These are phyloP conservation scores for Laguncularia racemosa DNA, from an alignment of 345 rosid genomes.

Conservation along the genomic window DNA sequence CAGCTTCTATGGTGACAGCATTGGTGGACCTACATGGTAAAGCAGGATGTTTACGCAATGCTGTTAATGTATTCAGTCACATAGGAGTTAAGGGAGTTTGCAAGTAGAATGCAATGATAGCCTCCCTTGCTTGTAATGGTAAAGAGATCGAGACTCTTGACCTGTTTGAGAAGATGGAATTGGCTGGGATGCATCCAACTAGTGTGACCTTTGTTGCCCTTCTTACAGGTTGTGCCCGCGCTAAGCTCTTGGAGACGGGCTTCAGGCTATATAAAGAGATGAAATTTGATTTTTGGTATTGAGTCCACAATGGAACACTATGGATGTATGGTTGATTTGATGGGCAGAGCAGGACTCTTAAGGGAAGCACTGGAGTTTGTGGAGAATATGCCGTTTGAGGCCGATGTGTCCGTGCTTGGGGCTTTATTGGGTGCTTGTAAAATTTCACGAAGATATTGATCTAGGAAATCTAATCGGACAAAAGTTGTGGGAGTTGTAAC, in stretches of 20 bases:
- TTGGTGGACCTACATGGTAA: conserved; percentile 66
- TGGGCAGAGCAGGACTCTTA: too few species aligned
- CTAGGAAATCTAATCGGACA: conserved; percentile 43
- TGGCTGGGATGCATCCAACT: conserved; percentile 28
- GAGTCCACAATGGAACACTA: too few species aligned
- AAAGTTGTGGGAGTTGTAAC: conserved; percentile 38
- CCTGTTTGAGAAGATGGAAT: conserved; percentile 52
- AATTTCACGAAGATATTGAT: conserved; percentile 50
- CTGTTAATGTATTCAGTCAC: conserved; percentile 27
- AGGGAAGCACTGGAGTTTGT: too few species aligned
- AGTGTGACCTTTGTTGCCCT: conserved; percentile 52
- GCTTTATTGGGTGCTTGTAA: conserved; percentile 68
- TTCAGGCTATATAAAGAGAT: conserved; percentile 35
- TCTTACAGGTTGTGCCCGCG: conserved; percentile 63
- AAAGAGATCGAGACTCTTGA: too few species aligned
- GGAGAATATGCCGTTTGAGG: too few species aligned
- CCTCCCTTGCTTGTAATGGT: too few species aligned
- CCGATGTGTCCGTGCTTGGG: too few species aligned
- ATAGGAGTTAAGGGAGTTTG: conserved; percentile 32
- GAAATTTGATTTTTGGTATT: conserved; percentile 26
- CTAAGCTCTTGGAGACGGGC: conserved; percentile 40
- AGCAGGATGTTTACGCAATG: conserved; percentile 28
- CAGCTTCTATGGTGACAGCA: conserved; percentile 41
- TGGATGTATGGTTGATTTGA: too few species aligned
- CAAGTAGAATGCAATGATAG: conserved; percentile 69